Evolutionary conservation across 2,329 filamentous ascomycete genomes (phyloP).

Genomic region (Alternaria conjuncta): DNA sequence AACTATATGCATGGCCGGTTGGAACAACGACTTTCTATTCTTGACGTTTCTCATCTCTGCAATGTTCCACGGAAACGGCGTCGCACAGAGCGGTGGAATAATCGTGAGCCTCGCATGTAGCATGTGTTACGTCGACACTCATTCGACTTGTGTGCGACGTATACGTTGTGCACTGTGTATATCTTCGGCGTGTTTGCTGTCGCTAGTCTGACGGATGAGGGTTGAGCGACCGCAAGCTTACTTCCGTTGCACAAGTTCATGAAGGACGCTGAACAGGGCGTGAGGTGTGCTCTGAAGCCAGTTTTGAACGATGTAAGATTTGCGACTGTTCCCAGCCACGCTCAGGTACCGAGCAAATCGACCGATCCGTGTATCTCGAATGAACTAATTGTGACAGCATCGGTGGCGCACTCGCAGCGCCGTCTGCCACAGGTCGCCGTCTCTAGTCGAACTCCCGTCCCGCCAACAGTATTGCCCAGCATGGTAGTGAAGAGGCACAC

Average conservation of each 20-base stretch:
- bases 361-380: not conserved
- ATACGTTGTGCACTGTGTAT: not conserved
- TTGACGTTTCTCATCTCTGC: not conserved
- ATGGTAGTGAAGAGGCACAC: not conserved
- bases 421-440: not conserved
- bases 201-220: not conserved
- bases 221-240: not conserved
- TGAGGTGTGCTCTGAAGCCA: not conserved
- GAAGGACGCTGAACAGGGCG: not conserved
- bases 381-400: not conserved
- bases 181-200: not conserved
- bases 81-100: not conserved
- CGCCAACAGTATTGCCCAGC: conserved; percentile 11
- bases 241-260: not conserved
- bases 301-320: not conserved
- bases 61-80: not conserved
- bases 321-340: not conserved
- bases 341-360: not conserved
- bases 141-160: not conserved
- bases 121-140: not conserved
- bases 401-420: not conserved
- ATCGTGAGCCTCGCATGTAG: not conserved
- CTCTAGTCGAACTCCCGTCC: not conserved
- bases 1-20: not conserved
- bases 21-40: not conserved